Percentiles rank a stretch among this genome's conserved stretches.
These are phyloP conservation scores for Cladorrhinum sp. DNA, from an alignment of 2,329 filamentous ascomycete genomes.

Conservation along the genomic window DNA sequence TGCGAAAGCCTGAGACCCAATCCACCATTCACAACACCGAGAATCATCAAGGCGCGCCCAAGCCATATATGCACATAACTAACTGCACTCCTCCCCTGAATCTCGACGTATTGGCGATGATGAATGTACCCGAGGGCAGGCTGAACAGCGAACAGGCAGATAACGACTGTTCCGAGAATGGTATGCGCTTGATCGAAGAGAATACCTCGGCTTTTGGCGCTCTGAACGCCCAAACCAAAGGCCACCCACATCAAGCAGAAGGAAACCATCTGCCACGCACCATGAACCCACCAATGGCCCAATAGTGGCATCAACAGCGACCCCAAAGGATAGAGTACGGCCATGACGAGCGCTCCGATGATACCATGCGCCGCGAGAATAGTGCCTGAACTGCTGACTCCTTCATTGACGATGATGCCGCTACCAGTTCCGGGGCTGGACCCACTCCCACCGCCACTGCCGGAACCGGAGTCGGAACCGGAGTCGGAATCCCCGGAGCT, in stretches of 20 bases:
- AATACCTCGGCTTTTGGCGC: constrained; percentile 39
- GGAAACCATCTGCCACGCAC: constrained; percentile 50
- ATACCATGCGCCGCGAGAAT: constrained; percentile 51
- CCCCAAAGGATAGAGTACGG: constrained; percentile 58
- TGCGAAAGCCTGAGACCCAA: constrained; percentile 53
- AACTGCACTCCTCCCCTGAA: constrained; percentile 46
- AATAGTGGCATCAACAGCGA: constrained; percentile 58
- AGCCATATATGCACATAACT: constrained; percentile 62
- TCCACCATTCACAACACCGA: constrained; percentile 63
- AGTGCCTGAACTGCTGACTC: not conserved
- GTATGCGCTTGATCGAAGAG: constrained; percentile 53
- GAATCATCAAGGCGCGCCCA: constrained; percentile 54
- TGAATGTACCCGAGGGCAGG: constrained; percentile 57
- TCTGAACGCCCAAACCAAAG: constrained; percentile 54
- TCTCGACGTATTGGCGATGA: constrained; percentile 50
- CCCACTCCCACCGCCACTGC: constrained; percentile 5
- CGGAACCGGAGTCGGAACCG: constrained; percentile 13
- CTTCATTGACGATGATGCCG: constrained; percentile 19
- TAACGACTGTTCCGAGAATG: constrained; percentile 53
- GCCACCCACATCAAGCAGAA: constrained; percentile 59
- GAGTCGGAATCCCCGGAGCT: constrained; percentile 16
- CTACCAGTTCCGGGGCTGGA: constrained; percentile 10
- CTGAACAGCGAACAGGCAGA: constrained; percentile 54
- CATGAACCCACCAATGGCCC: constrained; percentile 57
- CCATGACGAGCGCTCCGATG: constrained; percentile 59